phyloP scores from a whole-genome alignment of 345 rosid genomes.

The Hirschfeldia incana region DNA sequence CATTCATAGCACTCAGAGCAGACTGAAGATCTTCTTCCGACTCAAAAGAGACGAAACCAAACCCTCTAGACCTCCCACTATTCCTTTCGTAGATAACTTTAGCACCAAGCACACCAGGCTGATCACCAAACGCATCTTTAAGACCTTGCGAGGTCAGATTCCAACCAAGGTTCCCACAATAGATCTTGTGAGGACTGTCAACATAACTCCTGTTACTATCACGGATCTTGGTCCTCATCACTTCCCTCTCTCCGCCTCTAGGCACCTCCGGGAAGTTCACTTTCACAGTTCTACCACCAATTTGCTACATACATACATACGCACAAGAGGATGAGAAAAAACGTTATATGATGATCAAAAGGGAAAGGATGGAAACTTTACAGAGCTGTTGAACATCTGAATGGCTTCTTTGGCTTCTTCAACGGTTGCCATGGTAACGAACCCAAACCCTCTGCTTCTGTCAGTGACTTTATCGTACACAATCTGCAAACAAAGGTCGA shows the following conservation, averaged over 20 bases:
- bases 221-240: conserved; percentile 60
- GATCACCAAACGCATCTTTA: conserved; percentile 65
- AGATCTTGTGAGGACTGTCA: conserved; percentile 85
- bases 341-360: not conserved
- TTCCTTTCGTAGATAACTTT: conserved; percentile 73
- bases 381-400: conserved; percentile 69
- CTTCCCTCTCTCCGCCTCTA: conserved; percentile 82
- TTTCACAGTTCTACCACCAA: conserved; percentile 79
- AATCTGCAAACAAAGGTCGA: conserved; percentile 44
- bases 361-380: conserved; percentile 40
- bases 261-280: conserved; percentile 98
- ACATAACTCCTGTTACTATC: conserved; percentile 54
- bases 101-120: conserved; percentile 76
- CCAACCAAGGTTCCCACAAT: conserved; percentile 94
- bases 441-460: conserved; percentile 97
- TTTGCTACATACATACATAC: conserved; percentile 50
- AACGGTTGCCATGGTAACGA: conserved; percentile 71
- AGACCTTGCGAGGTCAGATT: conserved; percentile 69
- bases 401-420: conserved; percentile 91
- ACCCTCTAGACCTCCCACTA: conserved; percentile 85
- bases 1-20: conserved; percentile 67
- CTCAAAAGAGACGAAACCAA: conserved; percentile 80
- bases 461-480: conserved; percentile 80
- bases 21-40: conserved; percentile 62
- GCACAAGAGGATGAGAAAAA: not conserved